Evolutionary conservation across 306 rosid genomes (phyloP), one percentile per base, ranked within the genome.

Genomic region (Quercus variabilis): DNA sequence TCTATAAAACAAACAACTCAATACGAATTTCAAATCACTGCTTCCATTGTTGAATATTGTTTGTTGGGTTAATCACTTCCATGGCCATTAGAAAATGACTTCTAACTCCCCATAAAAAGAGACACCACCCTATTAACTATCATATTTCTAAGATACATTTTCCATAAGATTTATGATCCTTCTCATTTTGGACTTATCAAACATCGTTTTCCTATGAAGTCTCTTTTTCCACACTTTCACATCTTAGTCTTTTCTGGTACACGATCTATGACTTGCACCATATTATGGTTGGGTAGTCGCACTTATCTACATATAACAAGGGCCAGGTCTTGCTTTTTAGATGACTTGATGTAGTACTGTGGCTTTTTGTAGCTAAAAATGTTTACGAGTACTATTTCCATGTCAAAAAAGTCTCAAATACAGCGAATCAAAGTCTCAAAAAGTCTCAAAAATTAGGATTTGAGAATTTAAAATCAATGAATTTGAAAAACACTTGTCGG

Each of bases 201-300:
- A 82, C 96, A 80, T 91, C 92, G 70, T 86, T 89, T 86, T 91
- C 91, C 71, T 69, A 77, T 74, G 64, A 71, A 83, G 63, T 25
- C 78, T 77, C 67, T 49, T 21, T 43, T 78, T 65, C 23, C 78
- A 20, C 74, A 41, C 49, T 83, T 70, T 70, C 77, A 81, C 69
- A 54, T 49, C 54, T 49, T 49, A 63, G 56, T 64, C 33, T 62
- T 74, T 33, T 54, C 20, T 13, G 17, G 30, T 41, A 35, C 78
- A 79, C 79, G 85, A 86, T 74, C 69, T 85, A 81, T 49, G 75
- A 76, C 87, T 74, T 88, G 63, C 84, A 85, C 83, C 80, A 74
- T 83, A 76, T 82, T 71, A 76, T 71, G 78, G 78, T 70, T 75
- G 51, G 80, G 80, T 76, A 55, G 84, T 77, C 43, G 78, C 90